Base-by-base conservation (phyloP, 495 filamentous ascomycete genomes). In the Penicillium ucsense region DNA sequence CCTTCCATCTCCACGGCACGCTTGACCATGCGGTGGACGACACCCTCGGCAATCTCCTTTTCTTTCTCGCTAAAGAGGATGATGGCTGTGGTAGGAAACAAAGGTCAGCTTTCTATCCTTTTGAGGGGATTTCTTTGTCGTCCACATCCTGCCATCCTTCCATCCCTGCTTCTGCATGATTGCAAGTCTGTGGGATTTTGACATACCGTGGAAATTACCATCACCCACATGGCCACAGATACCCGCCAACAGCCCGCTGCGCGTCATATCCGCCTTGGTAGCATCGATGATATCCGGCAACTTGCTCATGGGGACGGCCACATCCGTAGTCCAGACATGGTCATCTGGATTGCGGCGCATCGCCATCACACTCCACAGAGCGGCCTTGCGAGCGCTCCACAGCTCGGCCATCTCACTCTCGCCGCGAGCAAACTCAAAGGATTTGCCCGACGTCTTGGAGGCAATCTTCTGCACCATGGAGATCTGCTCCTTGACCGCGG, bases 201-300 rank as follows among this genome's bases (percentile, higher is more conserved):
- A 28, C 66, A 65, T 63, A 80, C 76, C 64, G 47, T 82, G 79
- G 51, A 83, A 82, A 54, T 83, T 83, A 9, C 81, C 81, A 66
- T 84, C 81, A 9, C 81, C 81, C 11, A 83, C 80, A 63, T 84
- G 81, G n/a, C 81, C 81, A 42, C 82, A 78, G 43, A 82, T 84
- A 31, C 70, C 72, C 8, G 76, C 81, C 43, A 79, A 56, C 12
- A 84, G 52, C 2, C 75, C 77, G 45, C 73, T 78, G 52, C 70
- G 61, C 31, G 62, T 68, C 59, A 84, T 74, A 45, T 81, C 75
- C 30, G 71, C 60, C 50, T 83, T 81, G 3, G 79, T 81, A 31
- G 71, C 70, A 47, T 84, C 81, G 35, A 84, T 81, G 42, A 84
- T 82, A 38, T 76, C 69, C n/a, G 81, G 70, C 45, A 84, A 50